Conservation (phyloP, 352 stramenopile species). For the Phytophthora hibernalis region DNA sequence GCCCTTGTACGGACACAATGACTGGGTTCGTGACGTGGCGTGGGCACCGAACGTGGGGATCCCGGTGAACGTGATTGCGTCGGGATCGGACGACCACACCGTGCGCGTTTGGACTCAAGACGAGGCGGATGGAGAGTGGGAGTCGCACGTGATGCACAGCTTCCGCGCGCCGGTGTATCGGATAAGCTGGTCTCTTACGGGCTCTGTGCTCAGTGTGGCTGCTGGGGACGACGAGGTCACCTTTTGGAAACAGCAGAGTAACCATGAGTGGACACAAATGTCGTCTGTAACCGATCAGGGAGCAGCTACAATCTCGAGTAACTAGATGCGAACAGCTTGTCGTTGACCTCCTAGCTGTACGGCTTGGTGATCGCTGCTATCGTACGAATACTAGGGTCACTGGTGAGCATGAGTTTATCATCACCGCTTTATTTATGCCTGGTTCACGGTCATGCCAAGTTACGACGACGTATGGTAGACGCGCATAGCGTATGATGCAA, state of each 20-base stretch:
- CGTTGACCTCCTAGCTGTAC: neutral
- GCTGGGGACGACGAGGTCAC: slow-evolving; percentile 77
- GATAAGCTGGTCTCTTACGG: slow-evolving; percentile 86
- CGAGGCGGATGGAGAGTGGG: slow-evolving; percentile 69
- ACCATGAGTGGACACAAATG: slow-evolving; percentile 72
- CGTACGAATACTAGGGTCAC: slow-evolving; percentile 16
- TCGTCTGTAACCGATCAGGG: slow-evolving; percentile 80
- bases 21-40: slow-evolving; percentile 87
- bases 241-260: slow-evolving; percentile 81
- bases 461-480: slow-evolving; percentile 58
- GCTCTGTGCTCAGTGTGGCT: slow-evolving; percentile 68
- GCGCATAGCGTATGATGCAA: slow-evolving; percentile 90
- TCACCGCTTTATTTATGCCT: slow-evolving; percentile 30
- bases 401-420: slow-evolving; percentile 16
- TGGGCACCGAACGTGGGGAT: slow-evolving; percentile 89
- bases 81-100: slow-evolving; percentile 83
- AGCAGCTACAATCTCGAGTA: slow-evolving; percentile 41
- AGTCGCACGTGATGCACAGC: slow-evolving; percentile 64
- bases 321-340: slow-evolving; percentile 22
- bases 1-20: slow-evolving; percentile 67
- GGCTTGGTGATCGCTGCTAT: slow-evolving; percentile 1
- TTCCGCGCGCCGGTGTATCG: slow-evolving; percentile 81
- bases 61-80: slow-evolving; percentile 82
- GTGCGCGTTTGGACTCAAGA: slow-evolving; percentile 85
- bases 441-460: slow-evolving; percentile 10